phyloP scores from a whole-genome alignment of 108 stramenopile species.

The Cyclostephanos tholiformis region DNA sequence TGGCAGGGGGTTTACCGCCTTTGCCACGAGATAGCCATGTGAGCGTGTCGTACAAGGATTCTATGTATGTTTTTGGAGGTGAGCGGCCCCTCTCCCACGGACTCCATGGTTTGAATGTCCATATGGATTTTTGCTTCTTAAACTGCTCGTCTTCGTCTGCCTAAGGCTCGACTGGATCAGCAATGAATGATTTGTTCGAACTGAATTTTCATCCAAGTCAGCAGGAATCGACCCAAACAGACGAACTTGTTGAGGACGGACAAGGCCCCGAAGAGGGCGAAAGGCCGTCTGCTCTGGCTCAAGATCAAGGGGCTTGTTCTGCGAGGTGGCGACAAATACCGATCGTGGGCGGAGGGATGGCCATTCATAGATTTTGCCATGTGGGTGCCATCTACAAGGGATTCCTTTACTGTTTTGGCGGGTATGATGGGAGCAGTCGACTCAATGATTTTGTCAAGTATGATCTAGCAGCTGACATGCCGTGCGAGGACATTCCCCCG shows the following conservation, averaged over 20 bases:
- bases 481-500: slow-evolving; percentile 65
- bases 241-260: slow-evolving; percentile 17
- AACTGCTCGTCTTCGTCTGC: not conserved
- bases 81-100: not conserved
- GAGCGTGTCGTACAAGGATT: slow-evolving; percentile 76
- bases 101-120: not conserved
- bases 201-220: slow-evolving; percentile 57
- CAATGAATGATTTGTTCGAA: slow-evolving; percentile 97
- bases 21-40: slow-evolving; percentile 94
- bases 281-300: slow-evolving; percentile 20
- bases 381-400: slow-evolving; percentile 76
- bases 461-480: slow-evolving; percentile 44
- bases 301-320: slow-evolving; percentile 16
- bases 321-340: slow-evolving; percentile 54
- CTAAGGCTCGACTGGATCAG: slow-evolving; percentile 87
- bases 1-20: slow-evolving; percentile 80
- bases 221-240: slow-evolving; percentile 14
- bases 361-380: slow-evolving; percentile 92
- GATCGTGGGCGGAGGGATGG: slow-evolving; percentile 45
- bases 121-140: slow-evolving; percentile 46
- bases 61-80: slow-evolving; percentile 84
- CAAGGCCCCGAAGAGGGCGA: slow-evolving; percentile 37
- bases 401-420: slow-evolving; percentile 91
- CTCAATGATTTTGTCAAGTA: slow-evolving; percentile 93
- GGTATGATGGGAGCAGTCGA: slow-evolving; percentile 91